A percentile compares a stretch with the other conserved stretches of the same genome.
These are phyloP conservation scores for Ophiosphaerella narmari DNA, from an alignment of 2,329 filamentous ascomycete genomes.

Conservation along the genomic window DNA sequence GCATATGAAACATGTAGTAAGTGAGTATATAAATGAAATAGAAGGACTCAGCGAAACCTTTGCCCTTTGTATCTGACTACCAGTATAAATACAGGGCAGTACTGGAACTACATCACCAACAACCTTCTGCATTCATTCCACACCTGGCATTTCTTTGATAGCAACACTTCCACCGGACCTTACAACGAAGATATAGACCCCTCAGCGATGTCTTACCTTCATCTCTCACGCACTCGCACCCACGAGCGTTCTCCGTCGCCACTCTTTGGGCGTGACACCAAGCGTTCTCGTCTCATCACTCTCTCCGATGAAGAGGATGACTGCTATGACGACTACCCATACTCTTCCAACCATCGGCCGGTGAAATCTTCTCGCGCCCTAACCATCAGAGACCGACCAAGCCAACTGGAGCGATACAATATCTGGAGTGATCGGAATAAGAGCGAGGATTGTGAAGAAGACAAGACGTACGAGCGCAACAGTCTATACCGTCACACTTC, in stretches of 20 bases:
- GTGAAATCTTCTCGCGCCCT: conserved; percentile 31
- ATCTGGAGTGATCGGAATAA: conserved; percentile 27
- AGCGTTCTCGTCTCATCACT: conserved; percentile 27
- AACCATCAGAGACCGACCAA: conserved; percentile 30
- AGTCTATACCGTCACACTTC: background rate
- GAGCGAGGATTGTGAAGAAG: conserved; percentile 4
- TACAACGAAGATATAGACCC: background rate
- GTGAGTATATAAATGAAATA: too few species aligned
- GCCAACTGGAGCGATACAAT: conserved; percentile 40
- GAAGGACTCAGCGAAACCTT: too few species aligned
- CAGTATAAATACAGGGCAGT: too few species aligned
- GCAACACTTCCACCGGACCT: too few species aligned
- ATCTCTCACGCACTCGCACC: conserved; percentile 24
- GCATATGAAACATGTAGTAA: too few species aligned
- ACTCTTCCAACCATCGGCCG: conserved; percentile 23
- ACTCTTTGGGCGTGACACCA: conserved; percentile 29
- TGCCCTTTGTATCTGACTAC: too few species aligned
- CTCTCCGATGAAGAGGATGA: conserved; percentile 30
- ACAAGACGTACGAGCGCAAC: conserved; percentile 4
- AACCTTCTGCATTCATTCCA: too few species aligned
- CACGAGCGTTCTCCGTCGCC: conserved; percentile 24
- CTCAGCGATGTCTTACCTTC: conserved; percentile 31
- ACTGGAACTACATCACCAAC: too few species aligned
- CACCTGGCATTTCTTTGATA: too few species aligned
- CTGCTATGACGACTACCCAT: conserved; percentile 38